These are phyloP conservation scores for Gracilaria caudata DNA, from an alignment of 23 red algal species.

Conservation along the genomic window DNA sequence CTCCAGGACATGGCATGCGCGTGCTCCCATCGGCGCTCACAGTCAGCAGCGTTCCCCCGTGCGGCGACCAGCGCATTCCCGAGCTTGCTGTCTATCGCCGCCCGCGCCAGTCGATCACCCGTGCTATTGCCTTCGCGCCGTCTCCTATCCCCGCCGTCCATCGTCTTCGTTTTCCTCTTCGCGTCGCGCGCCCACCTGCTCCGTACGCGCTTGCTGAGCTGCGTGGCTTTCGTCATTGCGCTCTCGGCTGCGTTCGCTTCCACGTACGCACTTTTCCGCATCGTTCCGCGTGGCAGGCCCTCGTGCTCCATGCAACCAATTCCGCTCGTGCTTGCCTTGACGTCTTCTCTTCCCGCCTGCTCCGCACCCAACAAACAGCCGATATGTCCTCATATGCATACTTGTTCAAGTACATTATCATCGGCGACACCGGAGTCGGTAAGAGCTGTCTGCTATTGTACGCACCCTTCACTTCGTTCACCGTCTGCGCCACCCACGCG, in stretches of 20 bases:
- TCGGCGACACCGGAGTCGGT: conserved; percentile 92
- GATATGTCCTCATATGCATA: conserved; percentile 90
- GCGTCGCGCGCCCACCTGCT: background rate
- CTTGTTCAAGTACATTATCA: conserved; percentile 99
- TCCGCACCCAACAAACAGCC: background rate
- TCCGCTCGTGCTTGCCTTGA: background rate
- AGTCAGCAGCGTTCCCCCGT: conserved; percentile 21
- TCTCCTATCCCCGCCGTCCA: background rate
- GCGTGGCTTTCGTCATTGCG: background rate
- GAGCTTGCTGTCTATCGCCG: background rate
- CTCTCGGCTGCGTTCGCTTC: background rate
- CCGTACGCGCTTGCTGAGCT: background rate
- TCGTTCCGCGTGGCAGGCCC: background rate
- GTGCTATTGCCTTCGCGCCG: background rate
- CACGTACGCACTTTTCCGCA: no score
- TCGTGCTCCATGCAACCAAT: conserved; percentile 6
- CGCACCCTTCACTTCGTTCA: conserved; percentile 31
- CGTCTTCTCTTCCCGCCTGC: background rate
- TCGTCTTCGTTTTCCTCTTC: background rate
- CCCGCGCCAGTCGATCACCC: conserved; percentile 13
- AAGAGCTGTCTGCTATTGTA: conserved; percentile 79
- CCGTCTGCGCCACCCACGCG: background rate
- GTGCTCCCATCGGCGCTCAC: conserved; percentile 7
- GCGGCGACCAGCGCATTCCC: background rate
- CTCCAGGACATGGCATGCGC: background rate